A percentile compares a stretch with the other conserved stretches of the same genome.
These are phyloP conservation scores for Diplodia scrobiculata DNA, from an alignment of 2,329 filamentous ascomycete genomes.

Conservation along the genomic window DNA sequence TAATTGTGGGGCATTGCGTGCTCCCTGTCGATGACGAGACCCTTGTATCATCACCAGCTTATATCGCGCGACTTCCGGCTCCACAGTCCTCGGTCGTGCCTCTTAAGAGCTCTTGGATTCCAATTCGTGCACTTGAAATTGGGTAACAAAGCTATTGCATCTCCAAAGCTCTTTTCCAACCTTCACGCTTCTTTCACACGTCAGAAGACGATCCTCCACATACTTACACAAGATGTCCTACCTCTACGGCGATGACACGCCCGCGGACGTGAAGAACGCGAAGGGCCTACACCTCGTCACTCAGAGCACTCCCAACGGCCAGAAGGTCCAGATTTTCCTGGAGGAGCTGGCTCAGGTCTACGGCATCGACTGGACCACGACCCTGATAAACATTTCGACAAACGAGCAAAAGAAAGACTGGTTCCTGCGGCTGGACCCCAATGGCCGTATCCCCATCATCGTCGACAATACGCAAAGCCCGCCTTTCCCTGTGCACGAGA, in stretches of 20 bases:
- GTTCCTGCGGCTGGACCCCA: conserved; percentile 51
- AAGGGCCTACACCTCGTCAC: conserved; percentile 58
- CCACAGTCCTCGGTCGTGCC: background rate
- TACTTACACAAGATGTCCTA: conserved; percentile 40
- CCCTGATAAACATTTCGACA: conserved; percentile 48
- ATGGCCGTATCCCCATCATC: conserved; percentile 23
- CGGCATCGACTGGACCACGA: conserved; percentile 36
- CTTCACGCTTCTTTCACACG: background rate
- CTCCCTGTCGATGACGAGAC: conserved; percentile 4
- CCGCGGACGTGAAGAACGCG: conserved; percentile 51
- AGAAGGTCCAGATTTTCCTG: conserved; percentile 58
- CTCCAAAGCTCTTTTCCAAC: background rate
- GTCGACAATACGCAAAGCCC: conserved; percentile 25
- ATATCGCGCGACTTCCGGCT: conserved; percentile 6
- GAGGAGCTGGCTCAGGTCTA: conserved; percentile 58
- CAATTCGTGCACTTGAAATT: background rate
- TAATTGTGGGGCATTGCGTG: conserved; percentile 9
- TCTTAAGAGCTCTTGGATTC: background rate
- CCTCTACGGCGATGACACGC: conserved; percentile 51
- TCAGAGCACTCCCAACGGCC: conserved; percentile 55
- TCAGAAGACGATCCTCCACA: background rate
- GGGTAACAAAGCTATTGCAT: background rate
- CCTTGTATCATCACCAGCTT: conserved; percentile 1
- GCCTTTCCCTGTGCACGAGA: conserved; percentile 56
- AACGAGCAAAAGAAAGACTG: conserved; percentile 61